These are phyloP conservation scores for Penicillium concentricum DNA, from an alignment of 2,329 filamentous ascomycete species.

Conservation along the genomic window DNA sequence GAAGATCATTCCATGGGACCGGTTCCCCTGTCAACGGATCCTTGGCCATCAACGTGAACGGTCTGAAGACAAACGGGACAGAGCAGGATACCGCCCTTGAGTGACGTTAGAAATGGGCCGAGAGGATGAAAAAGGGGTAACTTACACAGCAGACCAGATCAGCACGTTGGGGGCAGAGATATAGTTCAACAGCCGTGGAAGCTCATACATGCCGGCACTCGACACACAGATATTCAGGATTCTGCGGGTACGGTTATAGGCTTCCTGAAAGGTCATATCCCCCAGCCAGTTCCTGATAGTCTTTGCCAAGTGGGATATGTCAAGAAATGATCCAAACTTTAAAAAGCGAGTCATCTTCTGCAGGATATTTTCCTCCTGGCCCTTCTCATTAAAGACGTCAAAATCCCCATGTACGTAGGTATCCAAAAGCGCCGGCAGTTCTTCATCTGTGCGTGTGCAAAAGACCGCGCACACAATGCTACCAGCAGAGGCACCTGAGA, in stretches of 20 bases:
- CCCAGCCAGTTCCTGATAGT: slow-evolving; percentile 81
- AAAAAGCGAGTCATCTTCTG: slow-evolving; percentile 70
- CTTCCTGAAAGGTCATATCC: slow-evolving; percentile 92
- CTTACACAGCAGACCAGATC: slow-evolving; percentile 87
- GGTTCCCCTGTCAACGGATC: slow-evolving; percentile 76
- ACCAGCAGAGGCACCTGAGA: slow-evolving; percentile 83
- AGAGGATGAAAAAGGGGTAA: slow-evolving; percentile 8
- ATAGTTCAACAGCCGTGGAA: slow-evolving; percentile 86
- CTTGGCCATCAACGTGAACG: slow-evolving; percentile 77
- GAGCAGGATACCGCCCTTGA: slow-evolving; percentile 82
- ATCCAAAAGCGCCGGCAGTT: slow-evolving; percentile 68
- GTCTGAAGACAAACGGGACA: slow-evolving; percentile 80
- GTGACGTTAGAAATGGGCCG: slow-evolving; percentile 11
- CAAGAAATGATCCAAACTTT: slow-evolving; percentile 80
- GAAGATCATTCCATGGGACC: slow-evolving; percentile 79
- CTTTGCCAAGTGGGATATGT: slow-evolving; percentile 75
- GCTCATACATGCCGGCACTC: slow-evolving; percentile 79
- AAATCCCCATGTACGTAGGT: slow-evolving; percentile 78
- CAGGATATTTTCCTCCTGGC: slow-evolving; percentile 60
- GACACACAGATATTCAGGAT: slow-evolving; percentile 95
- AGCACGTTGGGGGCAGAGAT: slow-evolving; percentile 90
- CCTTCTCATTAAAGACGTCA: slow-evolving; percentile 70
- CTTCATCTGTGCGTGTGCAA: slow-evolving; percentile 73
- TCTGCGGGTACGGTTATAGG: slow-evolving; percentile 87
- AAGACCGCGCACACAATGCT: slow-evolving; percentile 82